These are phyloP conservation scores for Sungouiella thailandica DNA, from an alignment of 805 yeast genomes.

Conservation along the genomic window DNA sequence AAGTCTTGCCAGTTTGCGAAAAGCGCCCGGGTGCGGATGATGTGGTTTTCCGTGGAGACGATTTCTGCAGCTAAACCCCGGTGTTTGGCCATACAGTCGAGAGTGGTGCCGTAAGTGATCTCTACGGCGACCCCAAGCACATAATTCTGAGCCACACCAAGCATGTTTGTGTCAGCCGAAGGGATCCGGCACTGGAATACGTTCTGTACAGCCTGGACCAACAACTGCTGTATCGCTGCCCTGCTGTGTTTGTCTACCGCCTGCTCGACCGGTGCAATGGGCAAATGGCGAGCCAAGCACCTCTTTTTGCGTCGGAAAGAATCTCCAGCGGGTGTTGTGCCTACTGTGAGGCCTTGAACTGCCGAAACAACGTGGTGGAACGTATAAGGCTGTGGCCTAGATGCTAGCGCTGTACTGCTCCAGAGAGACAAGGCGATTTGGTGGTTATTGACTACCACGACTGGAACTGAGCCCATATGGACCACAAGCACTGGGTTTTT, in stretches of 20 bases:
- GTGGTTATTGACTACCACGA: slow-evolving; percentile 63
- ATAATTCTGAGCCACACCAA: slow-evolving; percentile 38
- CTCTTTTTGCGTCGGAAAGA: slow-evolving; percentile 46
- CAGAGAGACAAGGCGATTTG: slow-evolving; percentile 50
- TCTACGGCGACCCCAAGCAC: slow-evolving; percentile 46
- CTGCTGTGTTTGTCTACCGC: neutral
- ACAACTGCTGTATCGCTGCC: neutral
- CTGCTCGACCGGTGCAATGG: slow-evolving; percentile 15
- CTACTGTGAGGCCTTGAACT: slow-evolving; percentile 56
- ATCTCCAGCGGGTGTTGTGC: slow-evolving; percentile 57
- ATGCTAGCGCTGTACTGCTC: slow-evolving; percentile 47
- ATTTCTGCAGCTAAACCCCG: slow-evolving; percentile 44
- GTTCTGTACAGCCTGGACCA: neutral
- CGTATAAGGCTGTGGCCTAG: slow-evolving; percentile 63
- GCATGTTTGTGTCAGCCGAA: neutral
- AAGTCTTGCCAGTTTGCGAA: slow-evolving; percentile 52
- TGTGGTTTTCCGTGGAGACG: slow-evolving; percentile 49
- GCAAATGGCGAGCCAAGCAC: slow-evolving; percentile 41
- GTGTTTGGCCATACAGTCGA: slow-evolving; percentile 39
- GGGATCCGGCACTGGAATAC: neutral
- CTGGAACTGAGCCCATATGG: slow-evolving; percentile 50
- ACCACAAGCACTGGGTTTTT: slow-evolving; percentile 52
- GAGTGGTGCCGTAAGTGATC: slow-evolving; percentile 47
- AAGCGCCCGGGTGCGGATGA: slow-evolving; percentile 55
- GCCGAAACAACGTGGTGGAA: slow-evolving; percentile 60